phyloP scores from a whole-genome alignment of 495 filamentous ascomycete genomes.

The Penicillium bialowiezense region DNA sequence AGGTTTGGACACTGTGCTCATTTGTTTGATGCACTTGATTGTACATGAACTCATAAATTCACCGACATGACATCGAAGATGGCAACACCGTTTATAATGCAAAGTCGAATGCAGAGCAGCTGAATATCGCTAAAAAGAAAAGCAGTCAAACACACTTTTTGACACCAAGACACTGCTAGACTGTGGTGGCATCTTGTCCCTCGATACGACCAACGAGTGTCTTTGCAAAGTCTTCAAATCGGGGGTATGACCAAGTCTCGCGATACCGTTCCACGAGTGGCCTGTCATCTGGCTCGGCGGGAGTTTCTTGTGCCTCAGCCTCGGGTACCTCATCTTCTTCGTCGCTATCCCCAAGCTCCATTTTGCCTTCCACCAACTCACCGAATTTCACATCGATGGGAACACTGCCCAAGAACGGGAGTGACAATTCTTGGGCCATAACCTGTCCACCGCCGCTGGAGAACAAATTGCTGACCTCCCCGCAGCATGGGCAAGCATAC shows the following conservation, averaged over 20 bases:
- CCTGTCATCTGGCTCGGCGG: conserved; percentile 45
- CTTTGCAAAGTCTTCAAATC: conserved; percentile 68
- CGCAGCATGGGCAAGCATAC: conserved; percentile 93
- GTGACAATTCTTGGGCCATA: conserved; percentile 83
- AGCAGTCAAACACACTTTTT: not conserved
- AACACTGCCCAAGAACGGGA: conserved; percentile 81
- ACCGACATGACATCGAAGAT: not conserved
- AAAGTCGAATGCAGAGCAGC: conserved; percentile 1
- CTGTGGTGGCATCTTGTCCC: conserved; percentile 4
- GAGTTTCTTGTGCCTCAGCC: conserved; percentile 43
- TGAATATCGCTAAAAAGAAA: conserved; percentile 7
- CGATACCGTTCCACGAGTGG: conserved; percentile 75
- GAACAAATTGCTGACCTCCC: conserved; percentile 90
- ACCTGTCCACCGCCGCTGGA: conserved; percentile 82
- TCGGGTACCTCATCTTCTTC: conserved; percentile 41
- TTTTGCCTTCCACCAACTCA: conserved; percentile 61
- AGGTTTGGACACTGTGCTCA: too few species aligned
- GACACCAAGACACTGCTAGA: not conserved
- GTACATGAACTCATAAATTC: not conserved
- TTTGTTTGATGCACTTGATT: too few species aligned
- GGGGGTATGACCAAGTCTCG: conserved; percentile 67
- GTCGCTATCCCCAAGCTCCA: conserved; percentile 32
- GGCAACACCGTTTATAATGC: conserved; percentile 7
- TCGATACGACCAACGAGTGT: conserved; percentile 49
- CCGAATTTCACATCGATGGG: conserved; percentile 82